These are phyloP conservation scores for Pholiota molesta DNA, from an alignment of 768 basidiomycete species.

Conservation along the genomic window DNA sequence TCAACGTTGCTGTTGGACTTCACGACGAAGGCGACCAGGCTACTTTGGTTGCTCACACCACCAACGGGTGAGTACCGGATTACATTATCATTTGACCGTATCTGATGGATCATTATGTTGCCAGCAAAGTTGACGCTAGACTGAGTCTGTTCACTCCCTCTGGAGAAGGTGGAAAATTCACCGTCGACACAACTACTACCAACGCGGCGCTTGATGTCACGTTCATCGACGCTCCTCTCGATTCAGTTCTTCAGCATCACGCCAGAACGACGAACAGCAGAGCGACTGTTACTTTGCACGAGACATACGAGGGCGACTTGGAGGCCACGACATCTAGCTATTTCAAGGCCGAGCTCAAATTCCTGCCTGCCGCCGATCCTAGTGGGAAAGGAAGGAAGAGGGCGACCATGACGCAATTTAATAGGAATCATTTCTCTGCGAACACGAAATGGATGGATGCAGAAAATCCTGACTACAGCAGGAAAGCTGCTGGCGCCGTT, in stretches of 20 bases:
- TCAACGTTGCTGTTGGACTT: constrained; percentile 42
- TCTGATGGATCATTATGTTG: no score
- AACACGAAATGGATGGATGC: neutral
- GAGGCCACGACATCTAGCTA: neutral
- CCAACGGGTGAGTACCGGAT: constrained; percentile 41
- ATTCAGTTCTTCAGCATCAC: neutral
- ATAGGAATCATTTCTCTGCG: neutral
- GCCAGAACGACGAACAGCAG: neutral
- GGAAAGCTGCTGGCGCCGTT: neutral
- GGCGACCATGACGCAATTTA: neutral
- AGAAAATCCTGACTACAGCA: neutral
- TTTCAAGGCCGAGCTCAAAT: neutral
- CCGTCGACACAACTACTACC: neutral
- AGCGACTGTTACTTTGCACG: neutral
- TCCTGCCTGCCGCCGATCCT: constrained; percentile 3
- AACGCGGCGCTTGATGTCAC: neutral
- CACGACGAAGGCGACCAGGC: constrained; percentile 28
- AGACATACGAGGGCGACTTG: constrained; percentile 7
- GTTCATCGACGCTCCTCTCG: constrained; percentile 3
- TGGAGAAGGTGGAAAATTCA: neutral
- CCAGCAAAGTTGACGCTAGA: constrained; percentile 2
- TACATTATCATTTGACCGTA: neutral
- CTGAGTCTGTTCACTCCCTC: neutral
- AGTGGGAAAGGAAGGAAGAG: constrained; percentile 3
- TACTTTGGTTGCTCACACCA: constrained; percentile 35